Evolutionary conservation across 768 basidiomycete genomes (phyloP).

Genomic region (Lactifluus echinatus): DNA sequence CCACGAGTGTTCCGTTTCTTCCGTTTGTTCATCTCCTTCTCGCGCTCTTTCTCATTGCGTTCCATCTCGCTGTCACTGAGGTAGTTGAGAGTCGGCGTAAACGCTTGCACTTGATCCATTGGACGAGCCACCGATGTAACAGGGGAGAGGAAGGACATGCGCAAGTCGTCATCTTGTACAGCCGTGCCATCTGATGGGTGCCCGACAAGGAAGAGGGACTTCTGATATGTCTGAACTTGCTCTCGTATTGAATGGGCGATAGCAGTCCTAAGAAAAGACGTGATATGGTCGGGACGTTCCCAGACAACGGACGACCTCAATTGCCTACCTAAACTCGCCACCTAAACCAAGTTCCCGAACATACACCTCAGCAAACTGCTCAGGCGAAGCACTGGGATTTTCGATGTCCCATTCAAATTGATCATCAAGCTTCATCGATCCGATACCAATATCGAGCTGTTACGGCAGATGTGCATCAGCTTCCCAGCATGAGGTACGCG

Average conservation of each 20-base stretch:
- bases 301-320: neutral
- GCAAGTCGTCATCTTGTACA: constrained; percentile 85
- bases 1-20: constrained; percentile 79
- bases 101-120: constrained; percentile 66
- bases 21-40: constrained; percentile 84
- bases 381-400: constrained; percentile 71
- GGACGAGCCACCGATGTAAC: constrained; percentile 62
- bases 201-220: constrained; percentile 84
- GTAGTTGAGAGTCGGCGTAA: constrained; percentile 84
- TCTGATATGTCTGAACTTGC: constrained; percentile 86
- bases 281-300: neutral
- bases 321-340: constrained; percentile 83
- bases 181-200: constrained; percentile 73
- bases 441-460: constrained; percentile 92
- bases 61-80: constrained; percentile 87
- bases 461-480: neutral
- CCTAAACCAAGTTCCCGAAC: constrained; percentile 77
- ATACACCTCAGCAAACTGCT: constrained; percentile 87
- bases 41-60: constrained; percentile 82
- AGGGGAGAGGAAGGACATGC: constrained; percentile 81
- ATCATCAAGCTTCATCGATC: constrained; percentile 87
- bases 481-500: neutral
- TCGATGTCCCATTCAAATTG: constrained; percentile 98
- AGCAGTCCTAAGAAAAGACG: constrained; percentile 54
- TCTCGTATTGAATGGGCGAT: constrained; percentile 94